These are phyloP conservation scores for Westerdykella aurantiaca DNA, from an alignment of 2,329 filamentous ascomycete species.

Conservation along the genomic window DNA sequence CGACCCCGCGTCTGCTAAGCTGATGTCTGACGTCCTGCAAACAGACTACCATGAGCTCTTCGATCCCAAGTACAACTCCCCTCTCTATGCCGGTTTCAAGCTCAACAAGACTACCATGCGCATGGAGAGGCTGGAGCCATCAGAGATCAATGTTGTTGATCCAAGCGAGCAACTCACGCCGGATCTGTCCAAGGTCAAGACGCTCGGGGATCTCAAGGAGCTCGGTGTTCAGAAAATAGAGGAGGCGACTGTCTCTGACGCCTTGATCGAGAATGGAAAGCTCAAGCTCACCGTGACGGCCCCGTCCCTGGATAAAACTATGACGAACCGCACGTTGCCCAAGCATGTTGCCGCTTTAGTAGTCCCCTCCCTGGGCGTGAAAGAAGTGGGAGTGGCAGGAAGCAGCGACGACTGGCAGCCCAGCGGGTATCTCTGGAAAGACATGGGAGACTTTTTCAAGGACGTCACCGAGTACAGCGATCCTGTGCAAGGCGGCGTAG, in stretches of 20 bases:
- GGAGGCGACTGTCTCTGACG: slow-evolving; percentile 36
- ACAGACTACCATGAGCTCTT: slow-evolving; percentile 47
- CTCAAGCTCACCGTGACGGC: slow-evolving; percentile 39
- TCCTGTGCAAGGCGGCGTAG: slow-evolving; percentile 40
- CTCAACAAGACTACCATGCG: slow-evolving; percentile 37
- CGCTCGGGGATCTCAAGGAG: slow-evolving; percentile 37
- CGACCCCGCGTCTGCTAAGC: slow-evolving; percentile 29
- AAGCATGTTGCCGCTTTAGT: slow-evolving; percentile 7
- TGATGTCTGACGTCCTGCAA: slow-evolving; percentile 42
- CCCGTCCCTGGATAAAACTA: slow-evolving; percentile 30
- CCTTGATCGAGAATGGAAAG: slow-evolving; percentile 44
- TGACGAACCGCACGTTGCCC: slow-evolving; percentile 28
- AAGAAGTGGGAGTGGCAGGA: neutral
- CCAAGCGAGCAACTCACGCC: slow-evolving; percentile 42
- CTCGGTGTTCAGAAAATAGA: slow-evolving; percentile 39
- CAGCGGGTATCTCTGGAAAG: slow-evolving; percentile 40
- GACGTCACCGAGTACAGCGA: slow-evolving; percentile 38
- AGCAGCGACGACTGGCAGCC: slow-evolving; percentile 35
- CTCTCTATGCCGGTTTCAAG: slow-evolving; percentile 41
- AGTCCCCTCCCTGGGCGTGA: no score
- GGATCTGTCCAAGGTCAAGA: slow-evolving; percentile 39
- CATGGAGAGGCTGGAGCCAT: slow-evolving; percentile 37
- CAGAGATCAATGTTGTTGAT: slow-evolving; percentile 41
- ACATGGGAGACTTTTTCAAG: slow-evolving; percentile 37
- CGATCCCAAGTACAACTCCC: slow-evolving; percentile 42